Conservation (phyloP, 306 rosid species). For the Benincasa hispida region DNA sequence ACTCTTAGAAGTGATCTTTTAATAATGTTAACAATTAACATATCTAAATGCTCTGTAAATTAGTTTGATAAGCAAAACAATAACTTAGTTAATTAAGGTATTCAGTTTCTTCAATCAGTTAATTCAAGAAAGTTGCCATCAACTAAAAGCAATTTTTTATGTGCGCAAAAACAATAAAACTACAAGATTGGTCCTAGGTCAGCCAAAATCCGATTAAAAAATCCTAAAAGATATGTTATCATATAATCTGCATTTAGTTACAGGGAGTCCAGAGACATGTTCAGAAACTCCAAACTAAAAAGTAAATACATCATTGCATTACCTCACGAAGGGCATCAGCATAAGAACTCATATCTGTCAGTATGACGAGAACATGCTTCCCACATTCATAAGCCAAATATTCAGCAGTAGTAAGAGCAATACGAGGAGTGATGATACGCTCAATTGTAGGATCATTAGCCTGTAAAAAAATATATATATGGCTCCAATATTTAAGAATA, state of each 20-base stretch:
- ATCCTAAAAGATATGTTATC: not conserved
- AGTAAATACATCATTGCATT: slow-evolving; percentile 2
- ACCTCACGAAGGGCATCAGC: slow-evolving; percentile 99
- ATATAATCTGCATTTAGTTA: not conserved
- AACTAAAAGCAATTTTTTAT: not conserved
- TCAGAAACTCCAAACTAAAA: not conserved
- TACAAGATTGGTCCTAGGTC: not conserved
- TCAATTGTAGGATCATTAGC: slow-evolving; percentile 99
- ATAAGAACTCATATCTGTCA: slow-evolving; percentile 99
- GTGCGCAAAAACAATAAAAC: not conserved
- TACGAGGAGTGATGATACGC: slow-evolving; percentile 98
- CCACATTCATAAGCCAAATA: slow-evolving; percentile 98
- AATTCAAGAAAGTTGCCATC: not conserved
- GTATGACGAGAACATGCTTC: slow-evolving; percentile 98
- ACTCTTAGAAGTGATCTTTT: not conserved
- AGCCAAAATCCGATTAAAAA: not conserved
- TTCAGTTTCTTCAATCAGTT: not conserved
- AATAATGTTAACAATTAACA: not conserved
- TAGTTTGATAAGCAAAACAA: not conserved
- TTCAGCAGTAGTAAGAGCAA: slow-evolving; percentile 99
- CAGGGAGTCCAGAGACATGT: not conserved
- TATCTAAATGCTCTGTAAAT: not conserved
- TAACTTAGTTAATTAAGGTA: not conserved
- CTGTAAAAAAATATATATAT: slow-evolving; percentile 39
- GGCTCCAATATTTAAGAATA: not conserved